Conservation (phyloP, 805 yeast genomes). For the Candida multigemmis region DNA sequence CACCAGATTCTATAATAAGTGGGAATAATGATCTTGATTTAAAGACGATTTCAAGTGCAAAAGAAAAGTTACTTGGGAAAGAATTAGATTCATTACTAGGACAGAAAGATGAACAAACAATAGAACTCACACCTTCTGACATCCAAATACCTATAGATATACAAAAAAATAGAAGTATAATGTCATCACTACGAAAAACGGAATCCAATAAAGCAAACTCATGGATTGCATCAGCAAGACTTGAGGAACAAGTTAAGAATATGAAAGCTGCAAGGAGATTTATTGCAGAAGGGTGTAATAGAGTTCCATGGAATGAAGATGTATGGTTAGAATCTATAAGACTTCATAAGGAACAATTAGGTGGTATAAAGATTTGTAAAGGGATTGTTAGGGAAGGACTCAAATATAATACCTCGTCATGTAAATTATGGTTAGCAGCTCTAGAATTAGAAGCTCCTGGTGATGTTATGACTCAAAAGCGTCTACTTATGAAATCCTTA, state of each 20-base stretch:
- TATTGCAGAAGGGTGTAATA: conserved; percentile 67
- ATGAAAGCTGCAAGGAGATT: conserved; percentile 46
- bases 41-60: conserved; percentile 51
- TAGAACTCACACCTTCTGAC: conserved; percentile 5
- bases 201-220: conserved; percentile 68
- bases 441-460: conserved; percentile 45
- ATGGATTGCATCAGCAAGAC: conserved; percentile 80
- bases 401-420: conserved; percentile 42
- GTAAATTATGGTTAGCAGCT: conserved; percentile 68
- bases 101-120: conserved; percentile 19
- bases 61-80: conserved; percentile 48
- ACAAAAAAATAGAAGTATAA: conserved; percentile 46
- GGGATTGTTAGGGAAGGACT: conserved; percentile 61
- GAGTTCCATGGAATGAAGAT: conserved; percentile 57
- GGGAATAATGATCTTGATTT: conserved; percentile 31
- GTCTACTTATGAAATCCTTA: conserved; percentile 62
- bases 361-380: conserved; percentile 37
- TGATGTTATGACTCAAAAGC: conserved; percentile 42
- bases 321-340: conserved; percentile 79
- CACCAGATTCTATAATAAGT: conserved; percentile 62
- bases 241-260: conserved; percentile 61
- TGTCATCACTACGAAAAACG: conserved; percentile 59
- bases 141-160: conserved; percentile 46
- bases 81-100: conserved; percentile 35
- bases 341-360: conserved; percentile 39